Base-by-base conservation (phyloP, 306 rosid genomes). In the Astragalus glycyphyllos region DNA sequence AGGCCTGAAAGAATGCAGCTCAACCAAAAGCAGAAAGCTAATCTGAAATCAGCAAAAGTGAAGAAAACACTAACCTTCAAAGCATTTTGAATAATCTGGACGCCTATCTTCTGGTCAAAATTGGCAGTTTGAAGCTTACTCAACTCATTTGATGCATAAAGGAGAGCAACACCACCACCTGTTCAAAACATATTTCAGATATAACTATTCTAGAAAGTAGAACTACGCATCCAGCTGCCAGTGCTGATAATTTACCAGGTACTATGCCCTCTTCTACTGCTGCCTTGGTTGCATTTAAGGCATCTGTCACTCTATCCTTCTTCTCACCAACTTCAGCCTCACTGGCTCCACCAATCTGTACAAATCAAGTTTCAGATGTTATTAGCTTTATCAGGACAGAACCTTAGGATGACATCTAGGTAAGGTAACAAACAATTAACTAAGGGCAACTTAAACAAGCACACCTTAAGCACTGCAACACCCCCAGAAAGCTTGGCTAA, bases 121-220 rank as follows among this genome's bases (percentile, higher is more conserved):
- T 94, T 94, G 12, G 96, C 92, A 37, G 98, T 90, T 53, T 63
- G 78, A 45, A 94, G 96, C 70, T 84, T 89, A 1, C 85, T 90
- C 76, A 94, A 81, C 74, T 89, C 97, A 73, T 86, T 90, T 15
- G 98, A 82, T 23, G 97, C 98, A 82, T 89, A 94, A 38, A 94
- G 96, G 80, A 94, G 97, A 10, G 98, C 98, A 71, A 87, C 90
- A 58, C 98, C 98, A 48, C 96, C 98, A 13, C 97, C 98, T 90
- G 73, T 3, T 9, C 40, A 58, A 15, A 49, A 47, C 40, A 63
- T 9, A 66, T 5, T 56, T 49, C 34, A 48, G 62, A 47, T 65
- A 8, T 49, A 34, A 60, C 6, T 0, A 65, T 11, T 20, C 23
- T 20, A 64, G 23, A 37, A 11, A 65, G 15, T 34, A 71, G 41